Base-by-base conservation (phyloP, 1,139 yeast genomes). In the Citeromyces siamensis region DNA sequence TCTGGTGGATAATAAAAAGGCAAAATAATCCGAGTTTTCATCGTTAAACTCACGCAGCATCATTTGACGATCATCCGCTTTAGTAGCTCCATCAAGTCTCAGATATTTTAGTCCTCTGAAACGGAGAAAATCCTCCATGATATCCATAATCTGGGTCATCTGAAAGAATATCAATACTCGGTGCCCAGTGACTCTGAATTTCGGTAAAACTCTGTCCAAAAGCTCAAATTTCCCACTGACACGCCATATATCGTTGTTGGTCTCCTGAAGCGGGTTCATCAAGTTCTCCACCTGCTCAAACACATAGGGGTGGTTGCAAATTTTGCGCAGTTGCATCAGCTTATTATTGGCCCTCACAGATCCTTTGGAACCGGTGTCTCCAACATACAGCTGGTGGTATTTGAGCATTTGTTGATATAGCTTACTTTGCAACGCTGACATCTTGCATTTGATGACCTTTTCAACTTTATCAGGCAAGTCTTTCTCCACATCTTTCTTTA, bases 231-330 rank as follows among this genome's bases (percentile, higher is more conserved):
- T 83, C 47, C 94, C 94, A 23, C 60, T 48, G 34, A 66, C 71
- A 59, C 85, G 68, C 90, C 90, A 81, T 42, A 81, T 78, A 41
- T 68, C 61, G 46, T 77, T 81, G 49, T 79, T 78, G 1, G 85
- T 79, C 46, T 70, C 74, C 40, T 66, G 66, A 0, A 70, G 59
- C 14, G 97, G 95, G 52, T 88, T 85, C 37, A 90, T 73, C 44
- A 84, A 66, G 43, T 77, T 74, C 59, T 90, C 98, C 35, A 90
- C 94, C 47, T 86, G 97, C 53, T 84, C 95, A 58, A 85, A 90
- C 12, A 90, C 97, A 62, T 81, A 90, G 1, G 98, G 98, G 64
- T 90, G 98, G 55, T 90, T 90, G 64, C 97, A 90, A 47, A 90
- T 86, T 58, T 90, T 90, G 50, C 95, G 74, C 58, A 90, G 67